phyloP scores from a whole-genome alignment of 2,329 filamentous ascomycete species.

The Fusarium duplospermum region DNA sequence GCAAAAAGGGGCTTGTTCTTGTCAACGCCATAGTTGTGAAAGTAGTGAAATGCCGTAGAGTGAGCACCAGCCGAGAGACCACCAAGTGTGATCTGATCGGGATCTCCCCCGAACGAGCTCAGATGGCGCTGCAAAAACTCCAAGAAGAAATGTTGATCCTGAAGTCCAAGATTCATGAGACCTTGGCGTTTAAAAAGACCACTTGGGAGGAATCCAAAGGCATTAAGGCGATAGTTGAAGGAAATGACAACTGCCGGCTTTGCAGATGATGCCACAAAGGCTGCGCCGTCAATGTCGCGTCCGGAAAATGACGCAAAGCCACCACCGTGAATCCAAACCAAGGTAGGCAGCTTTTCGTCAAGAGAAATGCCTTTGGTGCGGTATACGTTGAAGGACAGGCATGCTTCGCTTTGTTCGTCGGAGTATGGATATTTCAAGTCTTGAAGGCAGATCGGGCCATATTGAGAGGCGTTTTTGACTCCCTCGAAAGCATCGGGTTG shows the following conservation, averaged over 20 bases:
- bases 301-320: slow-evolving; percentile 14
- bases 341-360: background rate
- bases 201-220: slow-evolving; percentile 7
- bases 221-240: slow-evolving; percentile 12
- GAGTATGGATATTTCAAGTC: slow-evolving; percentile 5
- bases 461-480: slow-evolving; percentile 2
- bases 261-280: slow-evolving; percentile 3
- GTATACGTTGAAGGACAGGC: slow-evolving; percentile 9
- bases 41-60: slow-evolving; percentile 9
- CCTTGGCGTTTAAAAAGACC: background rate
- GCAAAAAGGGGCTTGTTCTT: slow-evolving; percentile 1
- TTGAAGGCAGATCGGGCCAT: slow-evolving; percentile 2
- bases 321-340: slow-evolving; percentile 13
- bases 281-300: slow-evolving; percentile 1
- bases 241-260: background rate
- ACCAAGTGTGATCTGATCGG: background rate
- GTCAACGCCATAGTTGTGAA: slow-evolving; percentile 3
- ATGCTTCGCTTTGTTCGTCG: slow-evolving; percentile 4
- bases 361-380: background rate
- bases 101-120: background rate
- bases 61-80: slow-evolving; percentile 12
- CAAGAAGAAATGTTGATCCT: slow-evolving; percentile 4
- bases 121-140: background rate
- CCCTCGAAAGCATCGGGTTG: background rate
- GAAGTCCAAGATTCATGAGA: background rate